Percentiles rank a stretch among this genome's conserved stretches.
phyloP scores from a whole-genome alignment of 305 asterid species.

The Salvia sclarea region DNA sequence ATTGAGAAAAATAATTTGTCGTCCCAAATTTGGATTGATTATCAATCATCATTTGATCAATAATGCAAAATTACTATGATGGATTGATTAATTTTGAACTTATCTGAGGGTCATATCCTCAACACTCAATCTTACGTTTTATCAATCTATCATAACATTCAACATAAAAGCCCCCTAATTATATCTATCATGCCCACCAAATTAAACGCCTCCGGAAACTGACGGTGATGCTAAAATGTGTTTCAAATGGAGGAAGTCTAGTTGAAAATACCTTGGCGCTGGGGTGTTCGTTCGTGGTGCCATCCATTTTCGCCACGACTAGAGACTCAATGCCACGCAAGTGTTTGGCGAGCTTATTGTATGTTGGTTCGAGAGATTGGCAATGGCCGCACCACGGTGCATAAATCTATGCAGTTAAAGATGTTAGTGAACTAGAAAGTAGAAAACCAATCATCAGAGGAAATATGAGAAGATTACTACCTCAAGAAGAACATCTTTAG shows the following conservation, averaged over 20 bases:
- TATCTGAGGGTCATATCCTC: too few species aligned
- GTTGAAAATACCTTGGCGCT: conserved; percentile 60
- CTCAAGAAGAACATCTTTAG: conserved; percentile 93
- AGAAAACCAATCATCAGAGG: conserved; percentile 10
- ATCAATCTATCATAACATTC: too few species aligned
- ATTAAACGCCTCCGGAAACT: too few species aligned
- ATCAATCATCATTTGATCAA: too few species aligned
- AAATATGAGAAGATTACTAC: conserved; percentile 36
- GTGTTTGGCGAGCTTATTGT: conserved; percentile 88
- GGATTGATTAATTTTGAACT: too few species aligned
- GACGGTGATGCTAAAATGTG: background rate
- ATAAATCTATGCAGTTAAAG: conserved; percentile 49
- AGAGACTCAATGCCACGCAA: conserved; percentile 63
- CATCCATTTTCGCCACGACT: conserved; percentile 93
- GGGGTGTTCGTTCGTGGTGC: conserved; percentile 88
- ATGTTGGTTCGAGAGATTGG: conserved; percentile 91
- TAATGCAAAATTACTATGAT: too few species aligned
- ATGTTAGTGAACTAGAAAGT: conserved; percentile 7
- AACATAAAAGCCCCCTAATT: too few species aligned
- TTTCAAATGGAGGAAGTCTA: background rate
- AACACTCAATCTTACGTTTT: too few species aligned
- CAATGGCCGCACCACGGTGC: conserved; percentile 99
- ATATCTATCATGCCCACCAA: too few species aligned
- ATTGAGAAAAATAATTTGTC: too few species aligned
- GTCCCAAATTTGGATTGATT: too few species aligned